These are phyloP conservation scores for Fusarium annulatum DNA, from an alignment of 2,329 filamentous ascomycete species.

Conservation along the genomic window DNA sequence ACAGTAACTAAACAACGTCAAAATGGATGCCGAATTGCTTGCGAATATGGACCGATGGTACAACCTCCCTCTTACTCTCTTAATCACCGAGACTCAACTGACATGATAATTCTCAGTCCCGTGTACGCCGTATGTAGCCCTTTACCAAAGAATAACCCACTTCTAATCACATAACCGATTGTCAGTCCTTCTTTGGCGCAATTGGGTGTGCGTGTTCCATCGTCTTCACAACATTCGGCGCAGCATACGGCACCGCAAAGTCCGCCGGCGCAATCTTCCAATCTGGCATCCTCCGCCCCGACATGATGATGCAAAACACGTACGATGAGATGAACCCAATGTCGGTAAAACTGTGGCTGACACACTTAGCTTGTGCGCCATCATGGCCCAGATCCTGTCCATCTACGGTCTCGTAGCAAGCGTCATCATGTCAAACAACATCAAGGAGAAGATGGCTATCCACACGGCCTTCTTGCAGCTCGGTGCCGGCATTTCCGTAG, in stretches of 20 bases:
- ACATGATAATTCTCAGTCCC: constrained; percentile 47
- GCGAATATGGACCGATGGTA: constrained; percentile 54
- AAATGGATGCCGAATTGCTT: constrained; percentile 48
- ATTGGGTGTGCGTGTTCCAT: constrained; percentile 58
- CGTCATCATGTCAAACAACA: constrained; percentile 57
- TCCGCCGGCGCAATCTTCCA: constrained; percentile 58
- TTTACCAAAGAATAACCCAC: too few relatives aligned
- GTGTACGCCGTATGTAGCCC: constrained; percentile 56
- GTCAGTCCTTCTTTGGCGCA: constrained; percentile 56
- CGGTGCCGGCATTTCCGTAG: constrained; percentile 57
- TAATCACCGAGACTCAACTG: not conserved
- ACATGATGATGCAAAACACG: constrained; percentile 58
- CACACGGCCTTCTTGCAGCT: constrained; percentile 57
- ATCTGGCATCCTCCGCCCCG: constrained; percentile 57
- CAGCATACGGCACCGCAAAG: constrained; percentile 58
- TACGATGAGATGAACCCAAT: constrained; percentile 7
- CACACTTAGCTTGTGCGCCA: constrained; percentile 51
- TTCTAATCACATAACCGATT: not conserved
- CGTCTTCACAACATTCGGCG: constrained; percentile 63
- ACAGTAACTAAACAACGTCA: not conserved
- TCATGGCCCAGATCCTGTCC: constrained; percentile 61
- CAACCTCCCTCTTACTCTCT: not conserved
- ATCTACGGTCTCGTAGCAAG: constrained; percentile 59
- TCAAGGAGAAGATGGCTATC: constrained; percentile 56
- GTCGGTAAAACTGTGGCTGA: constrained; percentile 9